Percentiles rank a stretch among this genome's conserved stretches.
Evolutionary conservation across 2,329 filamentous ascomycete genomes (phyloP).

Genomic region (Capronia coronata): DNA sequence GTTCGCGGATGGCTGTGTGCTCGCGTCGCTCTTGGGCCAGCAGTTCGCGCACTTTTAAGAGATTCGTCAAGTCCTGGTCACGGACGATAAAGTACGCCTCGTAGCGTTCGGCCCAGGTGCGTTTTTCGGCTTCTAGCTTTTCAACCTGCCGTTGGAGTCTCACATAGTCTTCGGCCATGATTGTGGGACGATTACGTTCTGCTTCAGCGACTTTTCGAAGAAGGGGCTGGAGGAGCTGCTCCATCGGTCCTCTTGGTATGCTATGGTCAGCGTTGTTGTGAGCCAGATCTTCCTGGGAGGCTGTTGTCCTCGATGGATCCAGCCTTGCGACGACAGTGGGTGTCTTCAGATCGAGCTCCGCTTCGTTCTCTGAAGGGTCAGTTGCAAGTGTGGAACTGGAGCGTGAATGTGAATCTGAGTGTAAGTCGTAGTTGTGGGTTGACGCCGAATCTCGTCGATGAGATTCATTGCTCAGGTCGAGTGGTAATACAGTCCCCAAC

Average conservation of each 20-base stretch:
- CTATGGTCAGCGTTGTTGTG: too few species aligned
- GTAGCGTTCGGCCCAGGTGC: slow-evolving; percentile 33
- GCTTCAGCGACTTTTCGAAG: slow-evolving; percentile 14
- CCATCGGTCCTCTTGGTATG: slow-evolving; percentile 12
- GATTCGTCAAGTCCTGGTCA: slow-evolving; percentile 40
- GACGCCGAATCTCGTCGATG: slow-evolving; percentile 6
- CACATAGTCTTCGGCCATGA: slow-evolving; percentile 36
- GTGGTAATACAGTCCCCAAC: not conserved
- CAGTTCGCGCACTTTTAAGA: slow-evolving; percentile 38
- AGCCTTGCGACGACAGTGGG: slow-evolving; percentile 6
- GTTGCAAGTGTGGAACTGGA: not conserved
- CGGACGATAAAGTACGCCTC: slow-evolving; percentile 39
- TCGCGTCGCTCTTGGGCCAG: slow-evolving; percentile 38
- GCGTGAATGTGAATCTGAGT: not conserved
- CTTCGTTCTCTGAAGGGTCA: slow-evolving; percentile 9
- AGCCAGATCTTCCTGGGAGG: too few species aligned
- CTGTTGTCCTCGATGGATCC: not conserved
- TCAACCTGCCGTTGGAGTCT: slow-evolving; percentile 32
- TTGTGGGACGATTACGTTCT: slow-evolving; percentile 26
- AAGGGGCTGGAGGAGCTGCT: slow-evolving; percentile 15
- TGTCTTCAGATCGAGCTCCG: slow-evolving; percentile 14
- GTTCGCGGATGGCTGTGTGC: slow-evolving; percentile 36
- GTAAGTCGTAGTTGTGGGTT: not conserved
- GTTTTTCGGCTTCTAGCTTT: slow-evolving; percentile 36
- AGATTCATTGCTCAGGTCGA: too few species aligned